Evolutionary conservation across 148 eudicot genomes (phyloP).

Genomic region (Cornus kousa): DNA sequence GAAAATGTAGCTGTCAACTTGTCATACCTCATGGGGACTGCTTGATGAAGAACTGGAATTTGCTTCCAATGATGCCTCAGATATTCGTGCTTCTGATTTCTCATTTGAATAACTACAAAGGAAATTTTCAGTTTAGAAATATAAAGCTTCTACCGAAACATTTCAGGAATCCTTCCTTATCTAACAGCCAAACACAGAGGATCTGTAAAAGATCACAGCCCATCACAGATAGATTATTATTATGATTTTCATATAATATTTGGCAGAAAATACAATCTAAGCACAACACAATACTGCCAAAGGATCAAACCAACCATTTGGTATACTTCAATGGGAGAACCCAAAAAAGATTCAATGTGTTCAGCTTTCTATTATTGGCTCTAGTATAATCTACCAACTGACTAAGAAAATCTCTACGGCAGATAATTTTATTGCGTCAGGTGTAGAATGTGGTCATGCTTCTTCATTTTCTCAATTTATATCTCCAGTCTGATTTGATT

Average conservation of each 20-base stretch:
- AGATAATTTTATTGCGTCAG: neutral
- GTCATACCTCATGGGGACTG: slow-evolving; percentile 20
- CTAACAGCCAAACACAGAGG: neutral
- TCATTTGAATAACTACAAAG: slow-evolving; percentile 49
- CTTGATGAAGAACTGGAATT: slow-evolving; percentile 16
- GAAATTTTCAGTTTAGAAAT: slow-evolving; percentile 1
- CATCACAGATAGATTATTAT: neutral
- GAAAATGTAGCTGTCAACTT: neutral
- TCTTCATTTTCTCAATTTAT: neutral
- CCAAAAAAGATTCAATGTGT: neutral
- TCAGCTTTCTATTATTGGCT: neutral
- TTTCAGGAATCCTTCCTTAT: neutral
- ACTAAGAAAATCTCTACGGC: neutral
- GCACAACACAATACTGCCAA: neutral
- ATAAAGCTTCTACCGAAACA: neutral
- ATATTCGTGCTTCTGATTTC: slow-evolving; percentile 44
- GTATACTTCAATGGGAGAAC: neutral
- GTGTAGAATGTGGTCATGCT: neutral
- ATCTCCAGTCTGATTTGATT: neutral
- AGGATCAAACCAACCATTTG: neutral
- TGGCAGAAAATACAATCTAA: neutral
- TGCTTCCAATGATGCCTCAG: slow-evolving; percentile 30
- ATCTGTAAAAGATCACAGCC: neutral
- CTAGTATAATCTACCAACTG: neutral
- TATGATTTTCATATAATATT: no score